Evolutionary conservation across 1,284 basidiomycete species (phyloP).

Genomic region (Salmacisia buchloeana): DNA sequence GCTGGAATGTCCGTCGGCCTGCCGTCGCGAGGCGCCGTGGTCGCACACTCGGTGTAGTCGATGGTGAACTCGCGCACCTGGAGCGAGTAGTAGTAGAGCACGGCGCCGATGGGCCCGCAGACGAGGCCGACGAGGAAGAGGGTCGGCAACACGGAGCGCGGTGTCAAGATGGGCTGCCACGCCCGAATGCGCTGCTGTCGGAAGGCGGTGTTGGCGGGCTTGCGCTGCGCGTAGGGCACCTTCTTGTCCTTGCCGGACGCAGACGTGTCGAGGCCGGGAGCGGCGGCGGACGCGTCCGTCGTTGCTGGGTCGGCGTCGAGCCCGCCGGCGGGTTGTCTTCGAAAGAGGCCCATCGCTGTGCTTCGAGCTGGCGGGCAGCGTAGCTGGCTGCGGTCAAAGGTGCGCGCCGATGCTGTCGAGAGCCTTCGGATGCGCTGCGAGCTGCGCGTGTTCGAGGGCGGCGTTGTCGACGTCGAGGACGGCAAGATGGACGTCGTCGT

Average conservation of each 20-base stretch:
- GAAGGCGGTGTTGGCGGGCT: conserved; percentile 78
- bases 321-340: background rate
- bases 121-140: conserved; percentile 89
- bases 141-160: conserved; percentile 91
- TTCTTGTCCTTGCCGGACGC: conserved; percentile 7
- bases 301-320: conserved; percentile 4
- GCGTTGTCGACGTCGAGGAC: too few relatives aligned
- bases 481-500: too few relatives aligned
- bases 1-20: conserved; percentile 60
- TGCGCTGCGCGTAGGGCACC: background rate
- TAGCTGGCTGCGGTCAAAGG: background rate
- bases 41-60: conserved; percentile 79
- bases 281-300: background rate
- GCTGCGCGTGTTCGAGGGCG: too few relatives aligned
- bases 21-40: conserved; percentile 17
- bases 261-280: background rate
- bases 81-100: conserved; percentile 61
- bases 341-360: background rate
- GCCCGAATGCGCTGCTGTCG: conserved; percentile 99
- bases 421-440: too few relatives aligned
- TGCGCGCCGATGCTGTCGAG: background rate
- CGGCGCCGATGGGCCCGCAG: conserved; percentile 91
- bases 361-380: background rate
- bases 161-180: conserved; percentile 98
- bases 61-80: conserved; percentile 74